phyloP scores from a whole-genome alignment of 2,329 filamentous ascomycete species.

The Phoma herbarum region DNA sequence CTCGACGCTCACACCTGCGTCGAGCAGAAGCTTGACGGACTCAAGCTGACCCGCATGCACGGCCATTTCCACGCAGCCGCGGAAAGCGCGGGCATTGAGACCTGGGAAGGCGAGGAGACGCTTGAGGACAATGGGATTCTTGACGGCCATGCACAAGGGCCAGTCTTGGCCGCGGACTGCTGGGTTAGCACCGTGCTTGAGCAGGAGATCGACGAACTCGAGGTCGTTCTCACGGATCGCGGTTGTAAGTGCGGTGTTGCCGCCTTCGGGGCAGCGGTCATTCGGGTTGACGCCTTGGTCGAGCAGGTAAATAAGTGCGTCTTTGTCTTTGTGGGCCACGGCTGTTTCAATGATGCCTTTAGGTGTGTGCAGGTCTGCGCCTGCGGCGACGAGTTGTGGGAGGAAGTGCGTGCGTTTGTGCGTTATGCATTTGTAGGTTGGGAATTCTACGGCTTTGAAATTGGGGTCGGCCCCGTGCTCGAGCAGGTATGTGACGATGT shows the following conservation, averaged over 20 bases:
- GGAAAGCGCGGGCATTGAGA: slow-evolving; percentile 68
- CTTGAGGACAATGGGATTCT: slow-evolving; percentile 66
- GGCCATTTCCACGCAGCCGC: slow-evolving; percentile 73
- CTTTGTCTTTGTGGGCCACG: slow-evolving; percentile 68
- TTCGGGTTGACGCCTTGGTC: slow-evolving; percentile 69
- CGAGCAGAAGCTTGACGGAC: slow-evolving; percentile 70
- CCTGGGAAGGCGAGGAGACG: slow-evolving; percentile 63
- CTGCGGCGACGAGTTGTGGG: slow-evolving; percentile 65
- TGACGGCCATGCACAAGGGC: slow-evolving; percentile 74
- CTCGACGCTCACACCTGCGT: slow-evolving; percentile 71
- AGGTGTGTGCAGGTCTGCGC: slow-evolving; percentile 66
- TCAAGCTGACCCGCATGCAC: slow-evolving; percentile 72
- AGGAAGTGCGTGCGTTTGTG: slow-evolving; percentile 70
- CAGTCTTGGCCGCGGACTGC: slow-evolving; percentile 72
- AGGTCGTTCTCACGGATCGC: slow-evolving; percentile 68
- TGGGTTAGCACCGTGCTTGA: slow-evolving; percentile 68
- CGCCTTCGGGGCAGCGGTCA: slow-evolving; percentile 63
- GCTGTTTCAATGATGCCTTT: slow-evolving; percentile 73
- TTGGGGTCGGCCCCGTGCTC: slow-evolving; percentile 63
- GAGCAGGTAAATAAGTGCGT: slow-evolving; percentile 68
- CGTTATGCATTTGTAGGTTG: slow-evolving; percentile 73
- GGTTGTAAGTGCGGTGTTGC: slow-evolving; percentile 70
- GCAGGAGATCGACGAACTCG: slow-evolving; percentile 67
- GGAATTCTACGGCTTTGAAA: slow-evolving; percentile 68
- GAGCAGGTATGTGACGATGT: slow-evolving; percentile 69